phyloP scores from a whole-genome alignment of 2,329 filamentous ascomycete genomes.

The Geosmithia flava region DNA sequence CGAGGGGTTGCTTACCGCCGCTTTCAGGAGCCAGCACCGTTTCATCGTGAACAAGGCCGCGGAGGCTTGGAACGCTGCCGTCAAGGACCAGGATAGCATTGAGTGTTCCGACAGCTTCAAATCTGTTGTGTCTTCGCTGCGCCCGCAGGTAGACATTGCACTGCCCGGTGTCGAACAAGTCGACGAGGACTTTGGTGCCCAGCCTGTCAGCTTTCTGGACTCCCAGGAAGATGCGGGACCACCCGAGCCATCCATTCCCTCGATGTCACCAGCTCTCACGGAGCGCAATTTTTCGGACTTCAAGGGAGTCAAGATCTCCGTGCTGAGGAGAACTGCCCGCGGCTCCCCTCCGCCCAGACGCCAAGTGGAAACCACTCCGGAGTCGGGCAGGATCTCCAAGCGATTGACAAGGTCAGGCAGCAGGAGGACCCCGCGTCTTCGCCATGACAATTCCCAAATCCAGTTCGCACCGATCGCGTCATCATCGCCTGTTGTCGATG shows the following conservation, averaged over 20 bases:
- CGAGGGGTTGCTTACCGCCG: slow-evolving; percentile 40
- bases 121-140: slow-evolving; percentile 46
- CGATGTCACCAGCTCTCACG: not conserved
- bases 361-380: slow-evolving; percentile 13
- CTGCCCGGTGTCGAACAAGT: slow-evolving; percentile 29
- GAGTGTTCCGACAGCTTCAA: slow-evolving; percentile 55
- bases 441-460: slow-evolving; percentile 75
- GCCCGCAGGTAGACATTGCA: slow-evolving; percentile 34
- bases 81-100: slow-evolving; percentile 45
- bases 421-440: slow-evolving; percentile 36
- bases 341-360: not conserved
- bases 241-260: no score
- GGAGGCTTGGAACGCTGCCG: slow-evolving; percentile 57
- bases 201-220: slow-evolving; percentile 14
- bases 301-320: not conserved
- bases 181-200: slow-evolving; percentile 23
- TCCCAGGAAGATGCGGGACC: not conserved
- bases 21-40: slow-evolving; percentile 44
- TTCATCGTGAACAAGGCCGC: slow-evolving; percentile 37
- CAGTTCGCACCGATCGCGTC: slow-evolving; percentile 60
- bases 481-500: slow-evolving; percentile 34
- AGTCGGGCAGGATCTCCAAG: slow-evolving; percentile 1
- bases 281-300: not conserved
- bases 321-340: not conserved
- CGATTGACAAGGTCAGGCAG: slow-evolving; percentile 7